phyloP scores from a whole-genome alignment of 768 basidiomycete genomes.

The Pleurotus pulmonarius region DNA sequence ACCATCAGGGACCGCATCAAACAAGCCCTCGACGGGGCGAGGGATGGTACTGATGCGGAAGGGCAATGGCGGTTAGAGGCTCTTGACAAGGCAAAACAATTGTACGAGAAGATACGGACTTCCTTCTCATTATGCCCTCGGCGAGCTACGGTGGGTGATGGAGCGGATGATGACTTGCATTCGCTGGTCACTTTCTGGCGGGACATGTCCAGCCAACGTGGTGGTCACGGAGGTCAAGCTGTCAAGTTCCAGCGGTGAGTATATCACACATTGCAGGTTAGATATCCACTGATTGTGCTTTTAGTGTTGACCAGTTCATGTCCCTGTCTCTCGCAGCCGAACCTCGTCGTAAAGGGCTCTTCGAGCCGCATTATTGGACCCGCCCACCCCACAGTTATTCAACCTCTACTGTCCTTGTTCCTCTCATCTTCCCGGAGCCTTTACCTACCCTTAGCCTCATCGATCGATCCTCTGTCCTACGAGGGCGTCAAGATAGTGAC shows the following conservation, averaged over 20 bases:
- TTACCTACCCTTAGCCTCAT: conserved; percentile 65
- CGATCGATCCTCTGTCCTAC: conserved; percentile 60
- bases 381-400: conserved; percentile 32
- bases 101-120: conserved; percentile 53
- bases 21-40: conserved; percentile 43
- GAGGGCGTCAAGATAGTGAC: conserved; percentile 70
- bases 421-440: conserved; percentile 74
- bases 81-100: conserved; percentile 33
- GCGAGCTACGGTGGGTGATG: conserved; percentile 18
- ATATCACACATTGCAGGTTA: not conserved
- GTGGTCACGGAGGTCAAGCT: conserved; percentile 37
- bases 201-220: conserved; percentile 36
- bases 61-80: conserved; percentile 32
- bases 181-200: conserved; percentile 58
- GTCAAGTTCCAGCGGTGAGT: conserved; percentile 63
- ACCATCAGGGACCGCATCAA: conserved; percentile 44
- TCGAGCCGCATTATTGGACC: conserved; percentile 76
- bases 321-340: conserved; percentile 74
- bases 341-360: conserved; percentile 67
- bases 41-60: conserved; percentile 36
- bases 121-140: conserved; percentile 51
- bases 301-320: conserved; percentile 74
- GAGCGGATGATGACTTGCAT: conserved; percentile 43
- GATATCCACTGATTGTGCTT: conserved; percentile 5
- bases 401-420: conserved; percentile 36